Percentiles rank a stretch among this genome's conserved stretches.
phyloP scores from a whole-genome alignment of 768 basidiomycete genomes.

The Russula emetica region DNA sequence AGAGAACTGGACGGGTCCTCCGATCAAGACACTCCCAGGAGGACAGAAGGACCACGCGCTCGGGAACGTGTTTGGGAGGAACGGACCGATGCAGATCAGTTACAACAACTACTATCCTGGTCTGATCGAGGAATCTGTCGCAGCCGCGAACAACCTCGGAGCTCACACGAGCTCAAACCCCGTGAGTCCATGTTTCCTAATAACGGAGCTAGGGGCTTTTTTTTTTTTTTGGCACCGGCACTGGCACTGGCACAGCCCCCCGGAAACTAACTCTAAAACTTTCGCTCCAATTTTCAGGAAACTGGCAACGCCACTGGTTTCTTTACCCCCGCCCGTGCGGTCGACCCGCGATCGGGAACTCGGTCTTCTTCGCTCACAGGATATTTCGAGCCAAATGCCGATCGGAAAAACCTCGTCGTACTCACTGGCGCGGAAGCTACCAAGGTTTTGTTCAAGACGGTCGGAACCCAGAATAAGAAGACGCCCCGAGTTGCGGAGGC shows the following conservation, averaged over 20 bases:
- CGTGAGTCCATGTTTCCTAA: slow-evolving; percentile 7
- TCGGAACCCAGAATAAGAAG: slow-evolving; percentile 4
- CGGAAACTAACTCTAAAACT: neutral
- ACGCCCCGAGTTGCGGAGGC: slow-evolving; percentile 33
- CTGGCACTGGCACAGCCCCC: neutral
- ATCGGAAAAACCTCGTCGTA: slow-evolving; percentile 24
- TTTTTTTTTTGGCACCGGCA: neutral
- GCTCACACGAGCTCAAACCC: slow-evolving; percentile 20
- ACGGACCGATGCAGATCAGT: slow-evolving; percentile 25
- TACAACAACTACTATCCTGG: slow-evolving; percentile 26
- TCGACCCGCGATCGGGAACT: slow-evolving; percentile 24
- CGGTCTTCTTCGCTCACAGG: slow-evolving; percentile 27
- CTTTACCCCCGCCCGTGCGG: slow-evolving; percentile 25
- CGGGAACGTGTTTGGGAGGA: slow-evolving; percentile 7
- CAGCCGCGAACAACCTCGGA: slow-evolving; percentile 21
- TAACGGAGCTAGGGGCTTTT: neutral
- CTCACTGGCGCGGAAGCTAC: slow-evolving; percentile 25
- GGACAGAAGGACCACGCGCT: slow-evolving; percentile 14
- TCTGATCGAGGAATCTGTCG: slow-evolving; percentile 24
- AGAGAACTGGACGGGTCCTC: slow-evolving; percentile 25
- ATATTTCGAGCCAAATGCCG: slow-evolving; percentile 24
- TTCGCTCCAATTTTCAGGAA: neutral
- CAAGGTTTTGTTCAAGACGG: slow-evolving; percentile 15
- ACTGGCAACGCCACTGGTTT: slow-evolving; percentile 24
- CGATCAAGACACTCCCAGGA: slow-evolving; percentile 19